These are phyloP conservation scores for Kazachstania kunashirensis DNA, from an alignment of 805 yeast species.

Conservation along the genomic window DNA sequence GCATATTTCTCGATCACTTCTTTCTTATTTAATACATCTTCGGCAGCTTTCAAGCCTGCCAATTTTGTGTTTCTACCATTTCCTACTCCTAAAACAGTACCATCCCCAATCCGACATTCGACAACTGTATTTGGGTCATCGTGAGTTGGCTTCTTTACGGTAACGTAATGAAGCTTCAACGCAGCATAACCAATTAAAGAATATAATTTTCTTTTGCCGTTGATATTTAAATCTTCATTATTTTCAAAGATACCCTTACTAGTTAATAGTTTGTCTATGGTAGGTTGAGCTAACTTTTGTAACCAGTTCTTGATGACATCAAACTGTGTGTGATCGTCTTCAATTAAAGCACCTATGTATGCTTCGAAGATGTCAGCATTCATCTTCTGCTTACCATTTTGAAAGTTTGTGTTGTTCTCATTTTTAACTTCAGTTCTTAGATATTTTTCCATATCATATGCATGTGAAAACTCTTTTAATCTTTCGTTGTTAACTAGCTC, in stretches of 20 bases:
- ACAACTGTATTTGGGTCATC: slow-evolving; percentile 43
- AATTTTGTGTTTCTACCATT: slow-evolving; percentile 57
- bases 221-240: slow-evolving; percentile 37
- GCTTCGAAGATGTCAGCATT: slow-evolving; percentile 92
- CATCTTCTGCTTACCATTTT: slow-evolving; percentile 53
- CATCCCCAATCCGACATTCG: slow-evolving; percentile 55
- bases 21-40: slow-evolving; percentile 57
- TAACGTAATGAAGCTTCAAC: slow-evolving; percentile 49
- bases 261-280: slow-evolving; percentile 23
- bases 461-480: slow-evolving; percentile 56
- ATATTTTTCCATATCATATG: slow-evolving; percentile 55
- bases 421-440: slow-evolving; percentile 41
- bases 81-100: slow-evolving; percentile 59
- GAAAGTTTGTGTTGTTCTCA: slow-evolving; percentile 23
- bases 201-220: slow-evolving; percentile 73
- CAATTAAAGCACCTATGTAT: slow-evolving; percentile 77
- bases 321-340: slow-evolving; percentile 39
- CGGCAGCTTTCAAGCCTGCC: slow-evolving; percentile 83
- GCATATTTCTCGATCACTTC: slow-evolving; percentile 55
- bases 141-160: slow-evolving; percentile 31
- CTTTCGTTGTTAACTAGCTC: slow-evolving; percentile 63
- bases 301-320: slow-evolving; percentile 50
- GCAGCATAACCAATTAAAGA: slow-evolving; percentile 71
- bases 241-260: slow-evolving; percentile 23
- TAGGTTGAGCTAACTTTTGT: slow-evolving; percentile 39